Percentiles rank a stretch among this genome's conserved stretches.
Conservation (phyloP, 140 eudicot genomes). For the Bidens hawaiensis region DNA sequence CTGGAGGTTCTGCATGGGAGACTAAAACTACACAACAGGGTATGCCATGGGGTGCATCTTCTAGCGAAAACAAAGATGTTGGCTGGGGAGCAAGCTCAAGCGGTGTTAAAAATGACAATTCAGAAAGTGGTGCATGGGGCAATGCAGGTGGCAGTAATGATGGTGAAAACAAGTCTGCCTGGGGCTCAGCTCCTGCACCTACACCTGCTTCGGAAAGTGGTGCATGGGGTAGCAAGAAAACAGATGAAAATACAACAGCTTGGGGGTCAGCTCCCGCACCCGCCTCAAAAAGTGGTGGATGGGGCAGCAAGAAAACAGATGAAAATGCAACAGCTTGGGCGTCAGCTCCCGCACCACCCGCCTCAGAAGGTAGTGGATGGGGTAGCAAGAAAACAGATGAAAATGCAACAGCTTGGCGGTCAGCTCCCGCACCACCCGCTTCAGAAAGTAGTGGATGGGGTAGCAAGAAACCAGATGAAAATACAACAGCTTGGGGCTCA, state of each 20-base stretch:
- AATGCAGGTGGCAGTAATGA: slow-evolving; percentile 30
- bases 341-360: no score
- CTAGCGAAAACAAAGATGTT: slow-evolving; percentile 30
- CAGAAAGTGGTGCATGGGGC: slow-evolving; percentile 30
- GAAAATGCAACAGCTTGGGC: no score
- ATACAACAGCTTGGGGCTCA: no score
- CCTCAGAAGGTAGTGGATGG: no score
- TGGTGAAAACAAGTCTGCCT: slow-evolving; percentile 37
- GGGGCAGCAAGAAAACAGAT: no score
- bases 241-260: slow-evolving; percentile 14
- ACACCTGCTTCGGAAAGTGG: slow-evolving; percentile 22
- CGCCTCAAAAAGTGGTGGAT: slow-evolving; percentile 18
- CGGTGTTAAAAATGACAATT: slow-evolving; percentile 26
- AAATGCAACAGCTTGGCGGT: no score
- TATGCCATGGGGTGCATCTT: slow-evolving; percentile 59
- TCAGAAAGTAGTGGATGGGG: no score
- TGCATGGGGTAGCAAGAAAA: slow-evolving; percentile 23
- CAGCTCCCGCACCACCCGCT: no score
- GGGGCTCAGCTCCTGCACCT: slow-evolving; percentile 36
- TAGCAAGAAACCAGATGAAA: no score
- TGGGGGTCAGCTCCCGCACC: slow-evolving; percentile 35
- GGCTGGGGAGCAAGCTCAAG: slow-evolving; percentile 57
- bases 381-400: no score
- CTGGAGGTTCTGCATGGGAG: slow-evolving; percentile 46
- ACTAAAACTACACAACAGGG: slow-evolving; percentile 31